Conservation (phyloP, 2,329 filamentous ascomycete genomes). For the Epichloe elymi region DNA sequence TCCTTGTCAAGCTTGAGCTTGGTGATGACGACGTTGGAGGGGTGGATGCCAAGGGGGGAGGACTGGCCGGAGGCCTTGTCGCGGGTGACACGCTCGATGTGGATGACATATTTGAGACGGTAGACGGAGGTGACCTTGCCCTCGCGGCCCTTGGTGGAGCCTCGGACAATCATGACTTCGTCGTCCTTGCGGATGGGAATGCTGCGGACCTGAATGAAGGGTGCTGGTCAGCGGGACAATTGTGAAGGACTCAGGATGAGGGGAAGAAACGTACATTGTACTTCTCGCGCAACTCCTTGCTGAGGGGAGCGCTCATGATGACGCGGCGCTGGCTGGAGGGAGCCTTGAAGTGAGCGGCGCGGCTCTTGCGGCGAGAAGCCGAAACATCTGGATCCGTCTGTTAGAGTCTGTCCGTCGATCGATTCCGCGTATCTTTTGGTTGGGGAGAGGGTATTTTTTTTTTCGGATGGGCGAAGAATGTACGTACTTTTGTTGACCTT, state of each 20-base stretch:
- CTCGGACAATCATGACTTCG: slow-evolving; percentile 85
- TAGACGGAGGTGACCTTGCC: slow-evolving; percentile 97
- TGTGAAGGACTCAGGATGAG: background rate
- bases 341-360: slow-evolving; percentile 95
- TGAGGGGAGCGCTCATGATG: slow-evolving; percentile 93
- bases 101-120: slow-evolving; percentile 94
- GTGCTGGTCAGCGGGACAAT: background rate
- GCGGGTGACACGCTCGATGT: slow-evolving; percentile 91
- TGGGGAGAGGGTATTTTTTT: background rate
- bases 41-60: slow-evolving; percentile 86
- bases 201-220: slow-evolving; percentile 59
- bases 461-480: background rate
- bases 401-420: background rate
- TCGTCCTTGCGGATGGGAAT: slow-evolving; percentile 98
- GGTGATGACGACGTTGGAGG: slow-evolving; percentile 95
- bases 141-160: slow-evolving; percentile 92
- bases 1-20: slow-evolving; percentile 99
- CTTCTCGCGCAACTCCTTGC: slow-evolving; percentile 97
- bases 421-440: background rate
- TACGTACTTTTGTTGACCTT: slow-evolving; percentile 52
- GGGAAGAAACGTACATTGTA: slow-evolving; percentile 64
- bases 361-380: slow-evolving; percentile 94
- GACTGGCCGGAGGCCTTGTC: slow-evolving; percentile 97
- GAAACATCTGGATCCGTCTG: slow-evolving; percentile 35
- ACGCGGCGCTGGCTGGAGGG: slow-evolving; percentile 87